phyloP scores from a whole-genome alignment of 176 grass and related monocot species.

The Bromus sterilis region DNA sequence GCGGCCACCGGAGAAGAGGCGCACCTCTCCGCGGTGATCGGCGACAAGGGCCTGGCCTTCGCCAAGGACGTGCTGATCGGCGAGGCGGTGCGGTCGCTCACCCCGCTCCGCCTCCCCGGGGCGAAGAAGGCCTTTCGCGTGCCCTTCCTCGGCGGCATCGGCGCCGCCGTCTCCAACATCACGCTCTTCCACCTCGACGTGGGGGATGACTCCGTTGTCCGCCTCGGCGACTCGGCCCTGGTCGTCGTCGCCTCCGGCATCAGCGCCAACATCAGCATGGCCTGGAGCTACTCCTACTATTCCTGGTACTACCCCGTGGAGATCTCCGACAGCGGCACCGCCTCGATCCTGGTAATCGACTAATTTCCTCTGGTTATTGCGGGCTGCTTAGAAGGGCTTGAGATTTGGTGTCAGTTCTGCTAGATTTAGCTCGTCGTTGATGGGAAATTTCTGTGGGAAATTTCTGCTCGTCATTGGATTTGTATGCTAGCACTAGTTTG shows the following conservation, averaged over 20 bases:
- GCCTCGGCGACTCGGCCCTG: conserved; percentile 36
- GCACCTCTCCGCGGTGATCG: conserved; percentile 51
- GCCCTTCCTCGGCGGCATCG: conserved; percentile 52
- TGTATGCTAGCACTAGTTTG: not conserved
- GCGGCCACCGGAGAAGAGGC: conserved; percentile 3
- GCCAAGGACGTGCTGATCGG: conserved; percentile 65
- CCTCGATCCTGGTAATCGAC: conserved; percentile 57
- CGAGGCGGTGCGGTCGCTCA: conserved; percentile 57
- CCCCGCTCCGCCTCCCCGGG: conserved; percentile 59
- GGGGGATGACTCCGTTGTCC: conserved; percentile 38
- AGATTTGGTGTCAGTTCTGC: not conserved
- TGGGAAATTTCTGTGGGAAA: not conserved
- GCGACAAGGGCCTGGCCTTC: conserved; percentile 56
- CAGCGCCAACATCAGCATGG: conserved; percentile 65
- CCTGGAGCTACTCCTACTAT: conserved; percentile 69
- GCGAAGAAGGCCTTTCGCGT: conserved; percentile 55
- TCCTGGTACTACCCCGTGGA: conserved; percentile 49
- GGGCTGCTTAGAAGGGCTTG: not conserved
- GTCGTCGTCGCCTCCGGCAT: conserved; percentile 63
- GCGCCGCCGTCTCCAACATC: conserved; percentile 51
- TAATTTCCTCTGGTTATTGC: not conserved
- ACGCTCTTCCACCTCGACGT: conserved; percentile 66
- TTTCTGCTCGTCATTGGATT: not conserved
- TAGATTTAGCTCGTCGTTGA: not conserved
- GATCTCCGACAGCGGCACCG: conserved; percentile 55